Conservation (phyloP, 306 rosid genomes). For the Malus sieversii region DNA sequence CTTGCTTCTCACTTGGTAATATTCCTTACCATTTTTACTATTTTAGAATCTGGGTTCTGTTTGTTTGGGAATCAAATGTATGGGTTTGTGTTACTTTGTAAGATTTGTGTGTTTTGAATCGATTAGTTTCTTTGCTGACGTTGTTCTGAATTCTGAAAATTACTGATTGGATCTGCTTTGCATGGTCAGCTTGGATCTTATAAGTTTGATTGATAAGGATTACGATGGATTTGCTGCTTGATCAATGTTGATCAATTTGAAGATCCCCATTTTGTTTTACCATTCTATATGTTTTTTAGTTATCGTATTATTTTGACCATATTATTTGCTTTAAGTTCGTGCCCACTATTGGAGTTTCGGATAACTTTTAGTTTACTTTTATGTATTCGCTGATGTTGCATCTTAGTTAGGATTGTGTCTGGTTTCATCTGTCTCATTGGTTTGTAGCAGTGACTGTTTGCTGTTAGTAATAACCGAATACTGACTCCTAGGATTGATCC, state of each 20-base stretch:
- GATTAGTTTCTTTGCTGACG: not conserved
- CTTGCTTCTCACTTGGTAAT: conserved; percentile 65
- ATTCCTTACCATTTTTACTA: not conserved
- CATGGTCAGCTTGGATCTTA: not conserved
- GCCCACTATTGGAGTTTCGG: not conserved
- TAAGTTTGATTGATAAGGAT: conserved; percentile 4
- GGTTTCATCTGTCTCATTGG: not conserved
- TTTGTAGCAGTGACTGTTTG: not conserved
- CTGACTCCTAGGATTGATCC: not conserved
- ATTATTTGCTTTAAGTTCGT: not conserved
- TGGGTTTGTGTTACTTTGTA: not conserved
- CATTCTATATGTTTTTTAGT: not conserved
- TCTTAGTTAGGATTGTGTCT: not conserved
- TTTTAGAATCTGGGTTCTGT: not conserved
- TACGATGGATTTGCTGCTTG: not conserved
- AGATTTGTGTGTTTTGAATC: not conserved
- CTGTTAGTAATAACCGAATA: not conserved
- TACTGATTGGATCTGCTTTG: not conserved
- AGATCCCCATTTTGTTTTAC: not conserved
- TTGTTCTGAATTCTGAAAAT: not conserved
- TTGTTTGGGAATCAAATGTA: not conserved
- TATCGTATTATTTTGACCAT: not conserved
- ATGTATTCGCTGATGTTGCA: not conserved
- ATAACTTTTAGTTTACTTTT: not conserved
- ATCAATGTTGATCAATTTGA: not conserved